phyloP scores from a whole-genome alignment of 495 filamentous ascomycete genomes.

The Talaromyces ruber region DNA sequence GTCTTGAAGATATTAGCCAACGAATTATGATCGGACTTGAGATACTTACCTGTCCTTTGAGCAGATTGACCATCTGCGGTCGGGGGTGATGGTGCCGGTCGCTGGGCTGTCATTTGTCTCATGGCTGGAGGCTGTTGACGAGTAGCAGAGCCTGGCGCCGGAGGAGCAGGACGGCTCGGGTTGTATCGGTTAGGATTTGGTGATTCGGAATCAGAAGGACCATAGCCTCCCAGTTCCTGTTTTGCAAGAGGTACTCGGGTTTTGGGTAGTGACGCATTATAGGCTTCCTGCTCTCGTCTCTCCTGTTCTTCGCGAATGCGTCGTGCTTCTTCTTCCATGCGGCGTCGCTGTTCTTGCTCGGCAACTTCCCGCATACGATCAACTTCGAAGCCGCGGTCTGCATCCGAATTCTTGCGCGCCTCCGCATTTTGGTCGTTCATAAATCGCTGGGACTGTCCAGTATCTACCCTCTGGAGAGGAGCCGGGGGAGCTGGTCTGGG shows the following conservation, averaged over 20 bases:
- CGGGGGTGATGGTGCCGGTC: constrained; percentile 51
- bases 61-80: constrained; percentile 11
- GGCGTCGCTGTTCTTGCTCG: constrained; percentile 36
- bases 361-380: constrained; percentile 43
- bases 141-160: constrained; percentile 39
- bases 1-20: constrained; percentile 11
- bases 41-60: constrained; percentile 8
- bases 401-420: constrained; percentile 20
- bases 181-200: constrained; percentile 62
- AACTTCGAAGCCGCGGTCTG: constrained; percentile 29
- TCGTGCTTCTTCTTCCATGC: constrained; percentile 44
- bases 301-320: constrained; percentile 47
- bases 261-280: constrained; percentile 81
- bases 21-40: no score
- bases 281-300: constrained; percentile 68
- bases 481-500: constrained; percentile 60
- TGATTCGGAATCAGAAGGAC: constrained; percentile 33
- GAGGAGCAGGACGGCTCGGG: constrained; percentile 58
- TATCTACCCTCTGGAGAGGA: constrained; percentile 36
- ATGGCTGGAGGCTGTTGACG: constrained; percentile 33
- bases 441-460: constrained; percentile 23
- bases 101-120: constrained; percentile 43
- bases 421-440: constrained; percentile 29
- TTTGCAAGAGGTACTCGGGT: constrained; percentile 68
- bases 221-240: constrained; percentile 74